Base-by-base conservation (phyloP, 805 yeast species). In the Yarrowia sp. region DNA sequence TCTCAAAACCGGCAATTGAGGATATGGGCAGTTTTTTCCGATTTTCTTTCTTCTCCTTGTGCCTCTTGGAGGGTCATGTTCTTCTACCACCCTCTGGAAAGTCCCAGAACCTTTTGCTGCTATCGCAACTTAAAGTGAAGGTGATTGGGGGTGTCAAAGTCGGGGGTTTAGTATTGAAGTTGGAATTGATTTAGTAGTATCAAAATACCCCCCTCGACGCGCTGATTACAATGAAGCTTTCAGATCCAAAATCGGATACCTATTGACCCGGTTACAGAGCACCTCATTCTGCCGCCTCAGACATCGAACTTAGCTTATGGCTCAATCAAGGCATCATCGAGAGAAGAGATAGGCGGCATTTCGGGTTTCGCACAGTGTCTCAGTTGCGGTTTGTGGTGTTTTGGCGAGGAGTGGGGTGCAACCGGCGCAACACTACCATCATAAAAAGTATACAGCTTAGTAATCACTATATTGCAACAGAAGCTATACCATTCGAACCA, bases 61-160 rank as follows among this genome's bases (percentile, higher is more conserved):
- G n/a, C 49, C 26, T 2, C 40, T 10, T 10, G 2, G 12, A 38
- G 10, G 10, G 12, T 11, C 40, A 38, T 9, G 12, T 38, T 9
- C 15, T 50, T 50, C 55, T 26, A 4, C n/a, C 36, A 15, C 36
- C 26, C 52, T 50, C 56, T 50, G 58, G 58, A 52, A 52, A 52
- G 58, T 52, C 43, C 58, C 58, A 52, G 59, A 53, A 53, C 45
- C 40, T 53, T 53, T 38, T 36, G 8, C 7, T 16, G 43, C 55
- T 36, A 52, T 35, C 42, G 56, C 59, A 53, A 53, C 59, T 53
- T 40, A 40, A 53, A 19, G 8, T 19, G 45, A 16, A 2, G 11
- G 7, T 3, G 40, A 10, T 38, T 38, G 8, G 38, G 38, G 10
- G 10, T 8, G 10, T 8, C 10, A 36, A 8, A 36, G 10, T 36